Percentiles rank a stretch among this genome's conserved stretches.
These are phyloP conservation scores for Boletus nobilissimus DNA, from an alignment of 1,284 basidiomycete genomes.

Conservation along the genomic window DNA sequence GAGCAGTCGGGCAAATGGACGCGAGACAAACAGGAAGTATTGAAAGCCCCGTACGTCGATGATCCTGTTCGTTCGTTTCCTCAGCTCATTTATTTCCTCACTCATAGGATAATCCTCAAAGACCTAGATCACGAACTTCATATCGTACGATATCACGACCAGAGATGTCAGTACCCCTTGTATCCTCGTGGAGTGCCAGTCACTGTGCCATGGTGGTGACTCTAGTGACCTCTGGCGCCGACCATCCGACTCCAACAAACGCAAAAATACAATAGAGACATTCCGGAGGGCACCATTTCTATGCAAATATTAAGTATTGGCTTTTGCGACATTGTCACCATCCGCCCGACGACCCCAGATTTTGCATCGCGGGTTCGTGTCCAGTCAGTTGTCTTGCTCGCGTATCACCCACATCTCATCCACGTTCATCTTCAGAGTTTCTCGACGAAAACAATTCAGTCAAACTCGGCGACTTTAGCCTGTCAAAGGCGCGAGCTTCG, in stretches of 20 bases:
- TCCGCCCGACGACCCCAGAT: slow-evolving; percentile 81
- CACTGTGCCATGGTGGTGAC: slow-evolving; percentile 96
- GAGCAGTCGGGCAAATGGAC: too few species aligned
- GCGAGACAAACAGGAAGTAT: too few species aligned
- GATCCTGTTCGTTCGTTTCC: background rate
- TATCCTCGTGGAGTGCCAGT: slow-evolving; percentile 97
- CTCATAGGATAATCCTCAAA: slow-evolving; percentile 89
- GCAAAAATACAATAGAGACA: slow-evolving; percentile 69
- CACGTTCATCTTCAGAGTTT: slow-evolving; percentile 68
- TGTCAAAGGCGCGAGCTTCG: slow-evolving; percentile 93
- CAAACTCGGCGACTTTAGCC: slow-evolving; percentile 96
- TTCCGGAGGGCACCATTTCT: slow-evolving; percentile 93
- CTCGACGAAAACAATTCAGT: slow-evolving; percentile 82
- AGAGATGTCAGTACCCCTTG: slow-evolving; percentile 90
- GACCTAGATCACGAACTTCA: slow-evolving; percentile 93
- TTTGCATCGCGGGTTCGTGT: slow-evolving; percentile 85
- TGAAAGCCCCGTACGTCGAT: too few species aligned
- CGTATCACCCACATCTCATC: background rate
- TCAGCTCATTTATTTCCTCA: background rate
- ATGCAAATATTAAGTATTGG: slow-evolving; percentile 93
- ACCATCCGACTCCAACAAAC: slow-evolving; percentile 88
- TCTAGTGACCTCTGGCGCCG: slow-evolving; percentile 85
- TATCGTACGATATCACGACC: slow-evolving; percentile 94
- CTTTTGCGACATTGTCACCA: slow-evolving; percentile 93
- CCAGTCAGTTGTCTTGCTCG: background rate